phyloP scores from a whole-genome alignment of 176 grass and related monocot species.

The Triticum dicoccoides region DNA sequence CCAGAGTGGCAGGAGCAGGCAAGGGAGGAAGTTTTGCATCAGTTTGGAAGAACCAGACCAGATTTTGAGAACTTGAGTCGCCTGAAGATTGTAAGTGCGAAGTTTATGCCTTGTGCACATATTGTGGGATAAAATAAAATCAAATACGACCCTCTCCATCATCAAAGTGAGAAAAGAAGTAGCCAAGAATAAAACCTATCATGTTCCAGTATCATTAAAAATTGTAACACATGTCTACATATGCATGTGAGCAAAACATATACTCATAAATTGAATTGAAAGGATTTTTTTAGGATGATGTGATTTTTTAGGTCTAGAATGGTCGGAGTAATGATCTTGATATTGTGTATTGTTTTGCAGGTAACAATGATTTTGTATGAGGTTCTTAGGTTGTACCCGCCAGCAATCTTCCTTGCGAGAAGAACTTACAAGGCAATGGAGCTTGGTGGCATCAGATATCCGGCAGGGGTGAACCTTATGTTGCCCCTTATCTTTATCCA shows the following conservation, averaged over 20 bases:
- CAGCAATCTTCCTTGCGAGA: conserved; percentile 19
- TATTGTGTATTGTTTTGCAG: conserved; percentile 3
- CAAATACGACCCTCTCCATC: not conserved
- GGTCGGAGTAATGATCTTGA: not conserved
- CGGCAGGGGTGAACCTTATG: conserved; percentile 50
- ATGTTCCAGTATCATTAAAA: not conserved
- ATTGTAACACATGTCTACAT: not conserved
- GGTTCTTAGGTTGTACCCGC: conserved; percentile 66
- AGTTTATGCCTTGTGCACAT: not conserved
- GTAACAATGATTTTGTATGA: conserved; percentile 69
- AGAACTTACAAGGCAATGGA: conserved; percentile 50
- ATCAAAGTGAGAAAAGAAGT: not conserved
- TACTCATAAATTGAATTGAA: not conserved
- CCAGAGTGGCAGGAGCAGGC: conserved; percentile 60
- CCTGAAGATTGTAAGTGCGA: conserved; percentile 30
- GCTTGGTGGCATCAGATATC: conserved; percentile 48
- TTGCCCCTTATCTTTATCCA: conserved; percentile 49
- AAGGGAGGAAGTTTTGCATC: conserved; percentile 62
- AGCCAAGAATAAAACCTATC: not conserved
- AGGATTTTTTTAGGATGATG: not conserved
- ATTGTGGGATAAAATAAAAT: not conserved
- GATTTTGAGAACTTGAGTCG: conserved; percentile 50
- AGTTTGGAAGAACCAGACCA: conserved; percentile 46
- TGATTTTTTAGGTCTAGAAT: not conserved
- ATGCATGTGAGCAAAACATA: not conserved